phyloP scores from a whole-genome alignment of 331 rosid genomes.

The Arachis monticola region DNA sequence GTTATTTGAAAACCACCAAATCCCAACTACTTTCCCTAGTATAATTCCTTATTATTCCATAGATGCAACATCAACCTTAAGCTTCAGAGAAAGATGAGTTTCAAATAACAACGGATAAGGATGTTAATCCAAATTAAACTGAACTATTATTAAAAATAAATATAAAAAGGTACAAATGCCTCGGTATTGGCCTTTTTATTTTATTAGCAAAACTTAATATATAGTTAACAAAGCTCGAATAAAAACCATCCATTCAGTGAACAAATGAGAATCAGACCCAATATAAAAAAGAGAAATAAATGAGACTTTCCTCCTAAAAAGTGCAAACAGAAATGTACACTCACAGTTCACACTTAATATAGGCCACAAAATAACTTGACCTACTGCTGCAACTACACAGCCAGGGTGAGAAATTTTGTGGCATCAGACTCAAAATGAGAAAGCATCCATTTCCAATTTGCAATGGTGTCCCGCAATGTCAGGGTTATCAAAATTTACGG shows the following conservation, averaged over 20 bases:
- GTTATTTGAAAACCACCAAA: background rate
- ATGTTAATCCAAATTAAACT: background rate
- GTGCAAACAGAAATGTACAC: background rate
- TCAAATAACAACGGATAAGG: background rate
- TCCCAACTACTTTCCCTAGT: background rate
- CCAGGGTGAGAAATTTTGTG: constrained; percentile 17
- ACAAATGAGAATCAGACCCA: too few relatives aligned
- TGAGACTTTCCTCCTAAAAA: too few relatives aligned
- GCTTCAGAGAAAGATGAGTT: background rate
- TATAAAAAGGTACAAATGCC: too few relatives aligned
- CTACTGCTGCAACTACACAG: background rate
- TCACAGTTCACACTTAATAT: background rate
- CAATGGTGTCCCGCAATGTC: constrained; percentile 8
- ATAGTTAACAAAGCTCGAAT: too few relatives aligned
- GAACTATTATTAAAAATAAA: too few relatives aligned
- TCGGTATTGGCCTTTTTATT: too few relatives aligned
- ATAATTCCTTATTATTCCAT: background rate
- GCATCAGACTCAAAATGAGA: background rate
- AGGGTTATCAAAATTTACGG: constrained; percentile 23
- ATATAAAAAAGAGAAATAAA: too few relatives aligned
- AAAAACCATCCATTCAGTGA: too few relatives aligned
- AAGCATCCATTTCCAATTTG: constrained; percentile 27
- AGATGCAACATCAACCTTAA: background rate
- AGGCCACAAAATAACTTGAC: constrained; percentile 2
- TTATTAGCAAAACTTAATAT: too few relatives aligned